phyloP scores from a whole-genome alignment of 2,329 filamentous ascomycete genomes.

The Fusarium siculi region DNA sequence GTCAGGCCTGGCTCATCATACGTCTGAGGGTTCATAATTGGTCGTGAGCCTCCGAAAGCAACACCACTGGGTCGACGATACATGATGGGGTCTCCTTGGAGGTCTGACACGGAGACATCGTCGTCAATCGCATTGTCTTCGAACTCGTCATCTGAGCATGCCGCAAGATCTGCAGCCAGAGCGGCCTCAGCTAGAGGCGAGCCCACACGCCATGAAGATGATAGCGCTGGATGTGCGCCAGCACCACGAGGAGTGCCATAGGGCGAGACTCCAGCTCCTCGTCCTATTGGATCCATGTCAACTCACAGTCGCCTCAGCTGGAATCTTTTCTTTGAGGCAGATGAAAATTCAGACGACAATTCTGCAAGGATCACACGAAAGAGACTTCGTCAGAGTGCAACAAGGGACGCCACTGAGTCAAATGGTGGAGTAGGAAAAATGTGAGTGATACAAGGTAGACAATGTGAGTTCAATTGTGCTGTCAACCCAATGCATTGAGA shows the following conservation, averaged over 20 bases:
- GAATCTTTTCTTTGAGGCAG: slow-evolving; percentile 8
- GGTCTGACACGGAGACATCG: slow-evolving; percentile 48
- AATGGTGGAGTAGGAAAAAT: slow-evolving; percentile 20
- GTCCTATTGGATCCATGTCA: slow-evolving; percentile 34
- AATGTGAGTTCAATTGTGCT: slow-evolving; percentile 11
- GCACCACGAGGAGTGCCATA: slow-evolving; percentile 36
- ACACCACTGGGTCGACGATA: slow-evolving; percentile 85
- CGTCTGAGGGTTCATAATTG: slow-evolving; percentile 71
- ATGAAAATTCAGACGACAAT: slow-evolving; percentile 10
- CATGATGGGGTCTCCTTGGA: slow-evolving; percentile 58
- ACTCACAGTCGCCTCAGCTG: slow-evolving; percentile 4
- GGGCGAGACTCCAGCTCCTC: slow-evolving; percentile 34
- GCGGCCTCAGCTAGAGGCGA: slow-evolving; percentile 75
- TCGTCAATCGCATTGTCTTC: slow-evolving; percentile 47
- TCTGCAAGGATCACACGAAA: slow-evolving; percentile 18
- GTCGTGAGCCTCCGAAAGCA: slow-evolving; percentile 75
- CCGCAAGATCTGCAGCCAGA: slow-evolving; percentile 73
- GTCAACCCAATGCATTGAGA: not conserved
- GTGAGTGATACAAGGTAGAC: slow-evolving; percentile 25
- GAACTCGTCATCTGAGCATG: slow-evolving; percentile 68
- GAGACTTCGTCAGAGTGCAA: slow-evolving; percentile 19
- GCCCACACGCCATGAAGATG: slow-evolving; percentile 64
- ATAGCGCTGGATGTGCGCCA: slow-evolving; percentile 39
- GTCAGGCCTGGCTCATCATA: slow-evolving; percentile 61
- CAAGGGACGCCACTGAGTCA: slow-evolving; percentile 20